phyloP scores from a whole-genome alignment of 2,329 filamentous ascomycete genomes.

The Sclerotinia spermophila region DNA sequence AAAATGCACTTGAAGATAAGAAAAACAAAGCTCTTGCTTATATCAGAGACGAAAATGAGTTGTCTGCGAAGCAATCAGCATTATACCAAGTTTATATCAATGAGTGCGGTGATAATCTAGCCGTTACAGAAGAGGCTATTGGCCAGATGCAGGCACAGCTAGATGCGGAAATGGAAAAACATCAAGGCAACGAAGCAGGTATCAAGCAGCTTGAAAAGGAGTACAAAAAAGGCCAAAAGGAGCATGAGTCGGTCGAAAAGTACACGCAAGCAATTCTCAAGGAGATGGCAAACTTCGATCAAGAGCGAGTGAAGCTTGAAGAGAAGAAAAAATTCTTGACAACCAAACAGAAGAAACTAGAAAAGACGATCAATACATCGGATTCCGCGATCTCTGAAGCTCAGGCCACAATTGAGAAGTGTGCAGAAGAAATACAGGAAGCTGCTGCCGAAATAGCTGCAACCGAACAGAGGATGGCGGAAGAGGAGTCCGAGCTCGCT shows the following conservation, averaged over 20 bases:
- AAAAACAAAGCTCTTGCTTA: constrained; percentile 91
- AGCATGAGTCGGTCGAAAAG: constrained; percentile 80
- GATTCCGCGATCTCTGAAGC: constrained; percentile 72
- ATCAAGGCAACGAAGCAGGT: constrained; percentile 81
- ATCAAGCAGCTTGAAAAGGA: constrained; percentile 87
- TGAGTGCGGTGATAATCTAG: constrained; percentile 84
- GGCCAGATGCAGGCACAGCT: constrained; percentile 85
- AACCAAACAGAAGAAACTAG: constrained; percentile 90
- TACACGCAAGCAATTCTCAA: constrained; percentile 74
- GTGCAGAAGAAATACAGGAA: constrained; percentile 71
- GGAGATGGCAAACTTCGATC: constrained; percentile 89
- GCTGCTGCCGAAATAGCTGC: constrained; percentile 69
- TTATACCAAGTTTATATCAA: constrained; percentile 89
- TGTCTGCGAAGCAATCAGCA: constrained; percentile 82
- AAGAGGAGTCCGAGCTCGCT: constrained; percentile 77
- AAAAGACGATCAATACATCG: constrained; percentile 78
- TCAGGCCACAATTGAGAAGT: constrained; percentile 72
- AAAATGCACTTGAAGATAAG: constrained; percentile 87
- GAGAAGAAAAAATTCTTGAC: constrained; percentile 94
- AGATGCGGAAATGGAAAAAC: constrained; percentile 83
- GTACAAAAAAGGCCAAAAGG: constrained; percentile 77
- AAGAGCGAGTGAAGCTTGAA: constrained; percentile 94
- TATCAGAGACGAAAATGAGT: constrained; percentile 88
- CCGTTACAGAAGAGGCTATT: constrained; percentile 85
- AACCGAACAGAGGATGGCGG: constrained; percentile 71